These are phyloP conservation scores for Dillenia turbinata DNA, from an alignment of 164 flowering plant species.

Conservation along the genomic window DNA sequence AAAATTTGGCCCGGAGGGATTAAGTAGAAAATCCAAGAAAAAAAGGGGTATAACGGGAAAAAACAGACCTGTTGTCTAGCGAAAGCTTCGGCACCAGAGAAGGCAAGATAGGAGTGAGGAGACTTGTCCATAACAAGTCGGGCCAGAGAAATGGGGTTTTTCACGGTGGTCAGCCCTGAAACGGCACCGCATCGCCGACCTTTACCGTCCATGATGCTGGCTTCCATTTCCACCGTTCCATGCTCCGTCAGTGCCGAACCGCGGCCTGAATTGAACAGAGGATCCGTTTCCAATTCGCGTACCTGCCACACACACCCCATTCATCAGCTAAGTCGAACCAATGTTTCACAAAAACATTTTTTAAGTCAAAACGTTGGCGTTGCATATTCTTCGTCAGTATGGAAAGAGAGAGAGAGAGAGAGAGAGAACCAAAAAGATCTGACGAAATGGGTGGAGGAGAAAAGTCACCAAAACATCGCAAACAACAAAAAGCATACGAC, in stretches of 20 bases:
- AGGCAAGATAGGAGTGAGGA: conserved; percentile 93
- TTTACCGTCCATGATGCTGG: conserved; percentile 92
- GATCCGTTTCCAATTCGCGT: conserved; percentile 81
- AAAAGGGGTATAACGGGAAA: background rate
- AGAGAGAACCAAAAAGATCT: background rate
- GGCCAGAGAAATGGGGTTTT: conserved; percentile 89
- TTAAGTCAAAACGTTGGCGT: no score
- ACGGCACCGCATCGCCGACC: conserved; percentile 87
- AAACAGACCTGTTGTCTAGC: conserved; percentile 64
- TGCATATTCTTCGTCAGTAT: no score
- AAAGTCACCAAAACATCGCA: no score
- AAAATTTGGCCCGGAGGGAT: no score
- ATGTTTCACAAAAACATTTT: background rate
- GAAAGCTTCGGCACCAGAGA: conserved; percentile 86
- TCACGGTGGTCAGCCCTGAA: conserved; percentile 86
- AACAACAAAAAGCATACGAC: no score
- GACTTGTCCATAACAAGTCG: conserved; percentile 97
- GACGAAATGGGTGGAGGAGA: no score
- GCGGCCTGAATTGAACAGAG: conserved; percentile 88
- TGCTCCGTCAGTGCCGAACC: conserved; percentile 89
- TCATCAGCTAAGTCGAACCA: background rate
- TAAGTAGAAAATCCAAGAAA: background rate
- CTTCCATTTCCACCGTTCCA: conserved; percentile 98
- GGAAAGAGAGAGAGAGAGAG: background rate
- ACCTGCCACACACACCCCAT: conserved; percentile 36